Evolutionary conservation across 257 asterid species (phyloP).

Genomic region (Rhazya stricta): DNA sequence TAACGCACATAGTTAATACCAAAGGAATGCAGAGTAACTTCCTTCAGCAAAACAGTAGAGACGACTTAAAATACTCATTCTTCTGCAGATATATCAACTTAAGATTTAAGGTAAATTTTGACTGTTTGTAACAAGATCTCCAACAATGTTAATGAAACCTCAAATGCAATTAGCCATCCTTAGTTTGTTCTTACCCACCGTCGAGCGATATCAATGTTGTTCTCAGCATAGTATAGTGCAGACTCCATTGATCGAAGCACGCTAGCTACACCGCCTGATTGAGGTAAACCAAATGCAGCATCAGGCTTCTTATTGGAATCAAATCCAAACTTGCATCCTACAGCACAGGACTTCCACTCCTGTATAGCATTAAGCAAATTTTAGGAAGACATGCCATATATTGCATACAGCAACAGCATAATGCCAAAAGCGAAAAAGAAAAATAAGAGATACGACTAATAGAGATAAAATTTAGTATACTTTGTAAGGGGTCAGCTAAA

Average conservation of each 20-base stretch:
- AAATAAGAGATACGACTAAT: not conserved
- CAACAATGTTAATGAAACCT: not conserved
- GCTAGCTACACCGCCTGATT: conserved; percentile 36
- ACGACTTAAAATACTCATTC: not conserved
- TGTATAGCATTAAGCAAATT: conserved; percentile 20
- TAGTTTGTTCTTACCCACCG: conserved; percentile 89
- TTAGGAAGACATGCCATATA: not conserved
- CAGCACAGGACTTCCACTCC: conserved; percentile 72
- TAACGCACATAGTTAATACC: not conserved
- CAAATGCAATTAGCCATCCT: conserved; percentile 27
- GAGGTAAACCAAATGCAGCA: conserved; percentile 66
- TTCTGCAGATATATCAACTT: not conserved
- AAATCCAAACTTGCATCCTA: conserved; percentile 70
- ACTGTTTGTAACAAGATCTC: not conserved
- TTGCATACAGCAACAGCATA: not conserved
- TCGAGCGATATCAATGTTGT: conserved; percentile 68
- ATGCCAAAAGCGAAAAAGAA: not conserved
- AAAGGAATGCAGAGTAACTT: not conserved
- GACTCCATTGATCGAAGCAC: conserved; percentile 96
- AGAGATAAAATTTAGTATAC: not conserved
- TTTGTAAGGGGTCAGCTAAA: not conserved
- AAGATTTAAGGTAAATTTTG: not conserved
- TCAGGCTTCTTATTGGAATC: conserved; percentile 44
- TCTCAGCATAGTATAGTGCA: conserved; percentile 67
- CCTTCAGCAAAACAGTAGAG: not conserved